These are phyloP conservation scores for Ploettnerulaceae sp. DNA, from an alignment of 2,329 filamentous ascomycete species.

Conservation along the genomic window DNA sequence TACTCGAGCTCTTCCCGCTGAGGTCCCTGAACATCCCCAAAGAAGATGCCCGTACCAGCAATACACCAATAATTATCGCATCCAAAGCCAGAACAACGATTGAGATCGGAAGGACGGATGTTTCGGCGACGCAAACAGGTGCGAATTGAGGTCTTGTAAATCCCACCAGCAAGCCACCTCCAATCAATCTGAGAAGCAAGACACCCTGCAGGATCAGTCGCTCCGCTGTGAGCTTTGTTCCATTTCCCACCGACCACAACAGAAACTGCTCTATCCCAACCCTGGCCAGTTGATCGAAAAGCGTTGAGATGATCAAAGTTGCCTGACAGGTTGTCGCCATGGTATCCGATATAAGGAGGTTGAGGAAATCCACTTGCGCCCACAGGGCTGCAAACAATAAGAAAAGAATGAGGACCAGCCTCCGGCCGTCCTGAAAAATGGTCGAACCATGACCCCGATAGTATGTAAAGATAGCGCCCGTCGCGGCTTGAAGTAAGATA, in stretches of 20 bases:
- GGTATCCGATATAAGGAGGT: constrained; percentile 26
- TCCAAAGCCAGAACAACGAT: constrained; percentile 32
- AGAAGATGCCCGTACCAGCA: constrained; percentile 26
- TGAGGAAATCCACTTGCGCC: constrained; percentile 33
- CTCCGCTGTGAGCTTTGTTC: constrained; percentile 26
- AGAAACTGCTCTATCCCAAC: constrained; percentile 33
- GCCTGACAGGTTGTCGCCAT: constrained; percentile 27
- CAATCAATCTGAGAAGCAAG: constrained; percentile 28
- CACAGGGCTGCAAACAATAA: constrained; percentile 33
- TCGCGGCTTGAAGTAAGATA: constrained; percentile 32
- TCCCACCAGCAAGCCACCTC: constrained; percentile 30
- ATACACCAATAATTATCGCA: constrained; percentile 28
- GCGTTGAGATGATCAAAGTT: constrained; percentile 29
- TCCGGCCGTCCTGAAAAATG: constrained; percentile 34
- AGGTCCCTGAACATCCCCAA: constrained; percentile 24
- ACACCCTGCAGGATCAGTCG: constrained; percentile 29
- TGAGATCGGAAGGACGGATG: constrained; percentile 28
- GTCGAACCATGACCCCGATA: constrained; percentile 30
- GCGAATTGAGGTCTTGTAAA: constrained; percentile 32
- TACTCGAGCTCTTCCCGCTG: constrained; percentile 15
- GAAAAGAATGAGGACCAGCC: constrained; percentile 37
- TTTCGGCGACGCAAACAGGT: constrained; percentile 32
- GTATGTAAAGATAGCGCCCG: constrained; percentile 30
- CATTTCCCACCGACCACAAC: constrained; percentile 32
- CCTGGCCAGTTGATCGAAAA: constrained; percentile 33